Percentiles rank a stretch among this genome's conserved stretches.
These are phyloP conservation scores for Meira nashicola DNA, from an alignment of 1,284 basidiomycete genomes.

Conservation along the genomic window DNA sequence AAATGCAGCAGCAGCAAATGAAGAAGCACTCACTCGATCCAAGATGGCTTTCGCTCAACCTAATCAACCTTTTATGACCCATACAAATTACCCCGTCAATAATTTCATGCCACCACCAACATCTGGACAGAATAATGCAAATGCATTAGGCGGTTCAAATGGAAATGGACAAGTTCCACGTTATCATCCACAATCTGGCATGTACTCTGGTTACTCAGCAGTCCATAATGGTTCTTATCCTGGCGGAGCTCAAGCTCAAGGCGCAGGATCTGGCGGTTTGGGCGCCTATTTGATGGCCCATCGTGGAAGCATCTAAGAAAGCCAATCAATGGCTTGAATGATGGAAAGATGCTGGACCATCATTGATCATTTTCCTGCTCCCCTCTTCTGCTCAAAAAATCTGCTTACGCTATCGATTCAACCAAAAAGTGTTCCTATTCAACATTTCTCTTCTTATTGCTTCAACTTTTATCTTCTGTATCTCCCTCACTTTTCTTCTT, in stretches of 20 bases:
- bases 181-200: conserved; percentile 7
- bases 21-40: conserved; percentile 4
- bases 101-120: conserved; percentile 6
- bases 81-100: not conserved
- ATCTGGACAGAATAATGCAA: not conserved
- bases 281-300: conserved; percentile 38
- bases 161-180: conserved; percentile 4
- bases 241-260: conserved; percentile 9
- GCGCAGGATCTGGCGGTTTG: conserved; percentile 15
- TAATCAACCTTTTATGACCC: conserved; percentile 4
- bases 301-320: conserved; percentile 27
- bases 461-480: no score
- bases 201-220: conserved; percentile 7
- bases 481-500: no score
- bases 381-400: no score
- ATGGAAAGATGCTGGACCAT: not conserved
- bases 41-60: conserved; percentile 6
- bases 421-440: no score
- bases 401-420: no score
- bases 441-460: no score
- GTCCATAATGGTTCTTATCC: conserved; percentile 6
- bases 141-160: not conserved
- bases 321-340: not conserved
- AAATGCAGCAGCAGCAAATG: not conserved
- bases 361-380: no score